These are phyloP conservation scores for Leucaena leucocephala DNA, from an alignment of 306 rosid genomes.

Conservation along the genomic window DNA sequence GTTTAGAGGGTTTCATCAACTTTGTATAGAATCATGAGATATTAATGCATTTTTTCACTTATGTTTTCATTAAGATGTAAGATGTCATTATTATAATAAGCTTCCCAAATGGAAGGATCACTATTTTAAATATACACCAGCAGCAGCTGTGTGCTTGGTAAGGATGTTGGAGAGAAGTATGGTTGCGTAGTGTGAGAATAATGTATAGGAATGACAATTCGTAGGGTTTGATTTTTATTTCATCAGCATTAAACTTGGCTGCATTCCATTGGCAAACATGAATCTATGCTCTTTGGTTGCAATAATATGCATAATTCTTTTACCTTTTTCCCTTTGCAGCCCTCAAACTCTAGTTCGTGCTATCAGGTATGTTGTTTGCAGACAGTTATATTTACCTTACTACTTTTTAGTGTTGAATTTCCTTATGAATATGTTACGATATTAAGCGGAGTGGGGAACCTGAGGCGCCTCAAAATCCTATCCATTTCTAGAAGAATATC, in stretches of 20 bases:
- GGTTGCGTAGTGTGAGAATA: background rate
- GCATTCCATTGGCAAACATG: conserved; percentile 24
- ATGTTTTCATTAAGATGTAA: background rate
- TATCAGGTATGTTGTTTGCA: conserved; percentile 60
- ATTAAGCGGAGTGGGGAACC: too few species aligned
- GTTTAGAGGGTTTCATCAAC: background rate
- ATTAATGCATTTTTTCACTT: background rate
- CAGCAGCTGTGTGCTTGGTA: background rate
- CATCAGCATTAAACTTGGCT: conserved; percentile 29
- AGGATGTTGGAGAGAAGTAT: conserved; percentile 4
- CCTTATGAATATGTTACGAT: too few species aligned
- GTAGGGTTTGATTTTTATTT: conserved; percentile 3
- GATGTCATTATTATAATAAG: background rate
- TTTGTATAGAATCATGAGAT: conserved; percentile 11
- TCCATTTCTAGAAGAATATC: too few species aligned
- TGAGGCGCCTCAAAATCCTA: too few species aligned
- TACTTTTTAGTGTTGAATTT: background rate
- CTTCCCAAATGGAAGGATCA: background rate
- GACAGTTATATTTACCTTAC: conserved; percentile 31
- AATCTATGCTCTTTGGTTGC: conserved; percentile 24
- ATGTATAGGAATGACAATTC: conserved; percentile 3
- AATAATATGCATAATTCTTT: conserved; percentile 29
- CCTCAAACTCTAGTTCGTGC: conserved; percentile 97
- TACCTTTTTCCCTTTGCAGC: conserved; percentile 51
- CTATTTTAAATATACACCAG: background rate